phyloP scores from a whole-genome alignment of 164 flowering plant species.

The Berberis thunbergii region DNA sequence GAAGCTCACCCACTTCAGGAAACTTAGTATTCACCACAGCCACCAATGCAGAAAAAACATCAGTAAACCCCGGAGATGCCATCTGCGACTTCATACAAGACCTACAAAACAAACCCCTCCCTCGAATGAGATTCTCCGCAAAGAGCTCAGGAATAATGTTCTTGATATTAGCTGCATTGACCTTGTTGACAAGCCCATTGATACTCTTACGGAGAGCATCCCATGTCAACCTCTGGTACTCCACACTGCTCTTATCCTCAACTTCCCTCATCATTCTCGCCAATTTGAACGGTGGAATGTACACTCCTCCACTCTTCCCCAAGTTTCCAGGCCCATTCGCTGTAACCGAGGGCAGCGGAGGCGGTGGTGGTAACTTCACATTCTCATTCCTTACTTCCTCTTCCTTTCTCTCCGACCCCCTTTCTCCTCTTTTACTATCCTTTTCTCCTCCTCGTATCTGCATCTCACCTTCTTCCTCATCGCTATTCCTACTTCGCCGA shows the following conservation, averaged over 20 bases:
- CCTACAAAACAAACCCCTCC: slow-evolving; percentile 91
- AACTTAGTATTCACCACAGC: slow-evolving; percentile 91
- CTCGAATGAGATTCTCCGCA: slow-evolving; percentile 78
- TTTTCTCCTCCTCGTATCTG: too few species aligned
- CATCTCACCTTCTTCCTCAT: too few species aligned
- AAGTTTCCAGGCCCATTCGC: too few species aligned
- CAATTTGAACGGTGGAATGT: slow-evolving; percentile 82
- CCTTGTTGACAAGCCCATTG: slow-evolving; percentile 92
- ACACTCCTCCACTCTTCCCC: slow-evolving; percentile 61
- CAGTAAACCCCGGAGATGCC: slow-evolving; percentile 92
- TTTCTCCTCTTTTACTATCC: too few species aligned
- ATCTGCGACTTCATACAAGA: slow-evolving; percentile 94
- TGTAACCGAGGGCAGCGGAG: too few species aligned
- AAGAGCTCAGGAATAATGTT: slow-evolving; percentile 85
- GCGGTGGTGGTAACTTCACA: too few species aligned
- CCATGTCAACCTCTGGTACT: slow-evolving; percentile 91
- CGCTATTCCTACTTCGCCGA: too few species aligned
- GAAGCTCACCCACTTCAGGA: slow-evolving; percentile 82
- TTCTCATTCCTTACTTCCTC: too few species aligned
- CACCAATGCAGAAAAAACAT: slow-evolving; percentile 89
- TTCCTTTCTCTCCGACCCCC: too few species aligned
- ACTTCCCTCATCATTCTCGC: slow-evolving; percentile 84
- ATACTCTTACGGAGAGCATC: slow-evolving; percentile 93
- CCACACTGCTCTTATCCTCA: slow-evolving; percentile 69
- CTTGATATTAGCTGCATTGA: slow-evolving; percentile 78